Evolutionary conservation across 2,329 filamentous ascomycete species (phyloP).

Genomic region (Paraconiothyrium brasiliense): DNA sequence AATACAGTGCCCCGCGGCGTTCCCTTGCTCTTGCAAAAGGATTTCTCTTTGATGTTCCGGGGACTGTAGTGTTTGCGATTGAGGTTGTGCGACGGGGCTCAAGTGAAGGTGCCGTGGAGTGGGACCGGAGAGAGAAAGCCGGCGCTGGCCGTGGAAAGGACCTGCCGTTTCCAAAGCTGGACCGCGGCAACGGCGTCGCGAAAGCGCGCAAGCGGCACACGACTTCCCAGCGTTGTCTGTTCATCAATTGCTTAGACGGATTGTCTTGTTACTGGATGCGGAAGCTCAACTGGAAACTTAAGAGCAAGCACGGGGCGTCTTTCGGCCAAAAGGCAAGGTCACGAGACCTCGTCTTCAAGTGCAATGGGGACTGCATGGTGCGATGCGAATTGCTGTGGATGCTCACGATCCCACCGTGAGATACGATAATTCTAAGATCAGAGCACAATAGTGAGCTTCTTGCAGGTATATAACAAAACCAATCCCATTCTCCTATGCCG

Average conservation of each 20-base stretch:
- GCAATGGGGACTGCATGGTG: background rate
- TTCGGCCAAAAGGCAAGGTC: conserved; percentile 7
- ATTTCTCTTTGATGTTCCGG: conserved; percentile 13
- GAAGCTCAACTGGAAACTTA: conserved; percentile 3
- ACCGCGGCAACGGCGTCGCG: conserved; percentile 10
- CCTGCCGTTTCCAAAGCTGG: conserved; percentile 18
- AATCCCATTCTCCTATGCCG: conserved; percentile 12
- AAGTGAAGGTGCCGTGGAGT: conserved; percentile 19
- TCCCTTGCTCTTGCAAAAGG: conserved; percentile 1
- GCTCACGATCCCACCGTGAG: background rate
- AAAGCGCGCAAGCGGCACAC: conserved; percentile 2
- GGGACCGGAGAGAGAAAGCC: conserved; percentile 18
- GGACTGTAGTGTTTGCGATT: conserved; percentile 2
- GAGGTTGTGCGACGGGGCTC: conserved; percentile 12
- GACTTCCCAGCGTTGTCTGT: background rate
- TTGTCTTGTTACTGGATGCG: conserved; percentile 1
- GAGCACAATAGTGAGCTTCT: conserved; percentile 7
- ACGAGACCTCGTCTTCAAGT: conserved; percentile 1
- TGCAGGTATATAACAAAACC: conserved; percentile 19
- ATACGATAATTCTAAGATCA: background rate
- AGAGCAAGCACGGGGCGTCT: conserved; percentile 13
- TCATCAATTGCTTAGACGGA: conserved; percentile 11
- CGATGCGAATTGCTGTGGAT: conserved; percentile 1
- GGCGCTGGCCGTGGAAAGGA: conserved; percentile 19
- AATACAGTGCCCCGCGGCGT: conserved; percentile 13